Base-by-base conservation (phyloP, 495 filamentous ascomycete species). In the Penicillium steckii region DNA sequence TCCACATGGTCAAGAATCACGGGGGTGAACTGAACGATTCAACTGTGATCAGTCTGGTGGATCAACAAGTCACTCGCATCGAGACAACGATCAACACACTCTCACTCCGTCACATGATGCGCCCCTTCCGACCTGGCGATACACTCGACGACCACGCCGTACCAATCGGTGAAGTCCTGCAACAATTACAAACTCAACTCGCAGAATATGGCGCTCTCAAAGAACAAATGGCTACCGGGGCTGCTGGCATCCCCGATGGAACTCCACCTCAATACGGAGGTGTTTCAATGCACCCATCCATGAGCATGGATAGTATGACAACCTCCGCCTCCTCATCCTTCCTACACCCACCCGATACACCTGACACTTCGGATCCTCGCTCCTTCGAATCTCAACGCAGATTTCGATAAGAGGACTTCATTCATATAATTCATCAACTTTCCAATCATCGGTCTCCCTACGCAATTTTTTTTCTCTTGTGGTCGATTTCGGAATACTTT, bases 1-100 rank as follows among this genome's bases (percentile, higher is more conserved):
- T 94, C 64, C 86, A 92, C 62, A 83, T 85, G 56, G 88, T 97
- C 76, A 92, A 84, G 75, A 81, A 86, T 50, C 77, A 85, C 52
- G 89, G 88, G 18, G 92, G 90, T 0, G 91, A 96, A 65, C 78
- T 96, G 29, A 88, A 92, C 13, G 94, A 97, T 72, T 77, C 82
- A 18, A 90, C 93, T 62, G 69, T 96, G 60, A 63, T 93, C 33
- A 88, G 88, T 61, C 87, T 97, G 65, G 80, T 97, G 58, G 93
- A 96, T 63, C 92, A 97, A 64, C 90, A 95, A 73, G 86, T 97
- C 50, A 90, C 88, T 51, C 82, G 94, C 50, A 95, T 99, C 63
- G 94, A 99, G 83, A 78, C 83, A 37, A 85, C 84, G 55, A 73
- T 88, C 45, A 82, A 84, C 29, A 85, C 85, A 0, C 76, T 92